These are phyloP conservation scores for Megacollybia marginata DNA, from an alignment of 768 basidiomycete genomes.

Conservation along the genomic window DNA sequence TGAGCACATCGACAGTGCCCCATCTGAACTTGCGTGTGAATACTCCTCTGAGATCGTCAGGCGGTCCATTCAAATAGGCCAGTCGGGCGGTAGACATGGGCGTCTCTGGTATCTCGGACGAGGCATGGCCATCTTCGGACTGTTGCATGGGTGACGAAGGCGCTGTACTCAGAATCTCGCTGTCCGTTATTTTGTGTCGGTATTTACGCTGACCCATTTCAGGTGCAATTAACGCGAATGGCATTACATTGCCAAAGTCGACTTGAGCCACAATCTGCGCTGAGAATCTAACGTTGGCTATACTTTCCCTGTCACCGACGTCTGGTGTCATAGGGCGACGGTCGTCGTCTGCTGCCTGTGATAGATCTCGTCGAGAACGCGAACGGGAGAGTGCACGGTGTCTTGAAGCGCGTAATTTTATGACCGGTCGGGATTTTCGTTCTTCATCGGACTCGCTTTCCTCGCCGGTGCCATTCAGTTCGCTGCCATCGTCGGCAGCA, in stretches of 20 bases:
- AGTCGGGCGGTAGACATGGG: slow-evolving; percentile 28
- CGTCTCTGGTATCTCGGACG: slow-evolving; percentile 20
- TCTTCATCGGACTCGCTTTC: slow-evolving; percentile 43
- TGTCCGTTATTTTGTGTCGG: slow-evolving; percentile 26
- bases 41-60: slow-evolving; percentile 63
- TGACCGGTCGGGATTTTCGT: slow-evolving; percentile 62
- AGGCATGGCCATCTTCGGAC: slow-evolving; percentile 39
- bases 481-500: slow-evolving; percentile 14
- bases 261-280: slow-evolving; percentile 58
- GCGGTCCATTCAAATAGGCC: slow-evolving; percentile 45
- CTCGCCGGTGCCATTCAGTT: slow-evolving; percentile 23
- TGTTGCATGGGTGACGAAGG: slow-evolving; percentile 23
- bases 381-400: slow-evolving; percentile 52
- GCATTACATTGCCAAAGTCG: slow-evolving; percentile 52
- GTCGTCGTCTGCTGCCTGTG: slow-evolving; percentile 48
- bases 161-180: slow-evolving; percentile 20
- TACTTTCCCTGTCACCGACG: slow-evolving; percentile 53
- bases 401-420: slow-evolving; percentile 59
- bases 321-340: slow-evolving; percentile 54
- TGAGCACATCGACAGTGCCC: slow-evolving; percentile 83
- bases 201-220: slow-evolving; percentile 41
- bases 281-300: slow-evolving; percentile 74
- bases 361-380: slow-evolving; percentile 65
- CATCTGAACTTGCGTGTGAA: slow-evolving; percentile 79
- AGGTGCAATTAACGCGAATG: slow-evolving; percentile 77